Conservation (phyloP, 1,284 basidiomycete genomes). For the Ceratobasidium sp. region DNA sequence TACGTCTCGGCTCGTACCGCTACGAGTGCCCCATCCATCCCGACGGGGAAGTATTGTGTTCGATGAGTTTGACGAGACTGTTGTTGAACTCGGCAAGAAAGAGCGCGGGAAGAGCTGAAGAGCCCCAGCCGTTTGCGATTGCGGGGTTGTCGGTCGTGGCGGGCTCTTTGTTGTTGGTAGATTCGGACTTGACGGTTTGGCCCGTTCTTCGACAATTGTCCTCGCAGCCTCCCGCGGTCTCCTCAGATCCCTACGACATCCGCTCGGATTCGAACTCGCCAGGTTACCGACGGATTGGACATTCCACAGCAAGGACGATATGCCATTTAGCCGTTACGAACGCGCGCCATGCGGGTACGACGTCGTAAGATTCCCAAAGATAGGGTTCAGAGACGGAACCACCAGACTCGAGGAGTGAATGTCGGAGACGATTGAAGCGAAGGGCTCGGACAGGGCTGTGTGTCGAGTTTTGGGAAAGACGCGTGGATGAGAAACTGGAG, state of each 20-base stretch:
- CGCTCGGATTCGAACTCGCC: slow-evolving; percentile 92
- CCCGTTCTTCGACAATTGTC: slow-evolving; percentile 69
- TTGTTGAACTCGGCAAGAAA: slow-evolving; percentile 92
- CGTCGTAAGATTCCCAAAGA: slow-evolving; percentile 83
- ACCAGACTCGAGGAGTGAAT: slow-evolving; percentile 91
- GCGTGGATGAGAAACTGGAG: slow-evolving; percentile 5
- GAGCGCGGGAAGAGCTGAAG: slow-evolving; percentile 90
- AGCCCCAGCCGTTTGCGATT: slow-evolving; percentile 61
- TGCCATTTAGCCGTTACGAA: slow-evolving; percentile 93
- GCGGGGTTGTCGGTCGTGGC: slow-evolving; percentile 53
- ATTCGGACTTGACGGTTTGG: slow-evolving; percentile 60
- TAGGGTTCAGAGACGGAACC: slow-evolving; percentile 90
- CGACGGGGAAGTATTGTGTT: slow-evolving; percentile 60
- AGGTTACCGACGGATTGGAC: slow-evolving; percentile 94
- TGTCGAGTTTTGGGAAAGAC: slow-evolving; percentile 77
- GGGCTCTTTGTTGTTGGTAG: slow-evolving; percentile 56
- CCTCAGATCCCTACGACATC: slow-evolving; percentile 96
- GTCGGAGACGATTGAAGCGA: slow-evolving; percentile 94
- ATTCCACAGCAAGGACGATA: slow-evolving; percentile 97
- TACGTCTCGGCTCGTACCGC: slow-evolving; percentile 61
- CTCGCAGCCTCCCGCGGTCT: slow-evolving; percentile 66
- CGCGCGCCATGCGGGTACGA: slow-evolving; percentile 85
- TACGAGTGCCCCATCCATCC: slow-evolving; percentile 60
- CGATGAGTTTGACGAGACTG: slow-evolving; percentile 90
- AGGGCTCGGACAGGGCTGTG: slow-evolving; percentile 95